phyloP scores from a whole-genome alignment of 192 early-diverging fungal genomes.

The Kickxella alabastrina region DNA sequence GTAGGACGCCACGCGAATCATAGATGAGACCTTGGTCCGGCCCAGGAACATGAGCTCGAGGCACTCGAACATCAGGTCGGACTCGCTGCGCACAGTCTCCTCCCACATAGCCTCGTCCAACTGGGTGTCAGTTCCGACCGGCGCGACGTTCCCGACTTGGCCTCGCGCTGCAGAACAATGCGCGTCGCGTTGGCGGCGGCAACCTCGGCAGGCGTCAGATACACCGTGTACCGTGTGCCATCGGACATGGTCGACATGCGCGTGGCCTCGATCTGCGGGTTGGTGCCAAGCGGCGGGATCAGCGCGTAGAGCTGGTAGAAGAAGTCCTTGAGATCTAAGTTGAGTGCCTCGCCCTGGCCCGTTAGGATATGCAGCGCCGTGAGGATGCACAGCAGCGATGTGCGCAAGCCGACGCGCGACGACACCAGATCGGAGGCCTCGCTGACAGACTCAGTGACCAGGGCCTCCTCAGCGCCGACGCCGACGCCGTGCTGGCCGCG shows the following conservation, averaged over 20 bases:
- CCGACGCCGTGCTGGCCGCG: conserved; percentile 56
- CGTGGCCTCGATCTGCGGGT: conserved; percentile 62
- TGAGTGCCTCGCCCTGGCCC: conserved; percentile 89
- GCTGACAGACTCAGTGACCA: conserved; percentile 11
- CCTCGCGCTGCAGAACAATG: conserved; percentile 8
- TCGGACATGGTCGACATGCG: conserved; percentile 43
- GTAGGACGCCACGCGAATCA: conserved; percentile 82
- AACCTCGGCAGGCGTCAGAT: conserved; percentile 38
- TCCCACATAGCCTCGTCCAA: conserved; percentile 47
- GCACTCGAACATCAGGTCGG: conserved; percentile 76
- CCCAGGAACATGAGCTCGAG: conserved; percentile 86
- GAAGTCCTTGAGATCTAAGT: conserved; percentile 90
- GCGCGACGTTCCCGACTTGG: neutral
- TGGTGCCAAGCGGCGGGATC: conserved; percentile 64
- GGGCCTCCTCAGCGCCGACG: conserved; percentile 42
- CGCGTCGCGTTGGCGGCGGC: conserved; percentile 25
- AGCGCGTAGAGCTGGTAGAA: conserved; percentile 80
- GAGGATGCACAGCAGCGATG: conserved; percentile 81
- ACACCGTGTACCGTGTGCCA: conserved; percentile 46
- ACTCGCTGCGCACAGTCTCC: conserved; percentile 61
- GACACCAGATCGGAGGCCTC: conserved; percentile 33
- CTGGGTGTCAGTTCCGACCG: conserved; percentile 6
- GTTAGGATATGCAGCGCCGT: conserved; percentile 84
- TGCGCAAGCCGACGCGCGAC: conserved; percentile 55
- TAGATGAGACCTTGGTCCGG: conserved; percentile 65